These are phyloP conservation scores for Recurvomyces mirabilis DNA, from an alignment of 495 filamentous ascomycete genomes.

Conservation along the genomic window DNA sequence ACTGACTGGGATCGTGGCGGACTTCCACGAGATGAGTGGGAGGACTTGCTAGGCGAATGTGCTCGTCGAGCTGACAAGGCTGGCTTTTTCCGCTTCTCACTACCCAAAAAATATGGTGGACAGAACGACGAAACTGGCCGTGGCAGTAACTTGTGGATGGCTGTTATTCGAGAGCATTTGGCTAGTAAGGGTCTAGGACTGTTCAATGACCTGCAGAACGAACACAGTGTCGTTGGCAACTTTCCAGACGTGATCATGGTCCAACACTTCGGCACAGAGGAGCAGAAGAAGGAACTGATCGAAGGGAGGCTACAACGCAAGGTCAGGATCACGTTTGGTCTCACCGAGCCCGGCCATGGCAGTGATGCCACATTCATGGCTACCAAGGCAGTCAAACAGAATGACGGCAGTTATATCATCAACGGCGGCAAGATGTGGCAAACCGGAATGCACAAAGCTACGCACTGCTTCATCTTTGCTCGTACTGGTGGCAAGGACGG, in stretches of 20 bases:
- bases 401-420: conserved; percentile 38
- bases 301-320: conserved; percentile 37
- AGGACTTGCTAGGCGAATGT: conserved; percentile 38
- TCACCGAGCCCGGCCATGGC: conserved; percentile 50
- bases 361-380: conserved; percentile 49
- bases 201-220: conserved; percentile 52
- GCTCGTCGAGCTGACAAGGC: conserved; percentile 39
- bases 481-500: conserved; percentile 40
- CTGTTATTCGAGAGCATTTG: conserved; percentile 46
- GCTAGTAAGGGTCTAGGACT: conserved; percentile 45
- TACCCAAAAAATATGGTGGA: conserved; percentile 45
- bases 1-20: conserved; percentile 45
- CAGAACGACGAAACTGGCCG: conserved; percentile 30
- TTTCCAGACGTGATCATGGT: conserved; percentile 50
- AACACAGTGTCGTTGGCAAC: conserved; percentile 48
- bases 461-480: conserved; percentile 49
- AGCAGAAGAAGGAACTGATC: conserved; percentile 42
- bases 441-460: conserved; percentile 47
- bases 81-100: conserved; percentile 46
- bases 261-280: conserved; percentile 40
- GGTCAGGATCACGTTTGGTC: conserved; percentile 44
- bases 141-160: conserved; percentile 47
- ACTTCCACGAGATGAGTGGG: conserved; percentile 46
- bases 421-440: conserved; percentile 52
- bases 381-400: conserved; percentile 34